Evolutionary conservation across 176 grass and related monocot species (phyloP).

Genomic region (Oryza nivara): DNA sequence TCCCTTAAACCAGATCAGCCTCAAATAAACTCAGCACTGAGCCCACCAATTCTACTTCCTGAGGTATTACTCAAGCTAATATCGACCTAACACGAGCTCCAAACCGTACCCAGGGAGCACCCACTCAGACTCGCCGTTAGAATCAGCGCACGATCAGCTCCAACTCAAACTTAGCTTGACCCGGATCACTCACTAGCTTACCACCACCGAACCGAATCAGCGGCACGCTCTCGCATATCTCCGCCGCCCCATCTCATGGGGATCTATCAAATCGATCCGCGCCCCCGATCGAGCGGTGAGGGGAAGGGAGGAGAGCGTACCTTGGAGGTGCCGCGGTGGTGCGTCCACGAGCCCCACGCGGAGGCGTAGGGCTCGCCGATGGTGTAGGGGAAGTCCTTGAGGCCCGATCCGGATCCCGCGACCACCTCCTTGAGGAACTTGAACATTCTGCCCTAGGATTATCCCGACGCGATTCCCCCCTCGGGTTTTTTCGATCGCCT

Average conservation of each 20-base stretch:
- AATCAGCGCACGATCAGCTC: background rate
- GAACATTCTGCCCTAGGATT: conserved; percentile 64
- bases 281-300: background rate
- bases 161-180: background rate
- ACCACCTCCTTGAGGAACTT: conserved; percentile 98
- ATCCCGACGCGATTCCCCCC: conserved; percentile 11
- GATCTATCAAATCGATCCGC: conserved; percentile 37
- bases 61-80: background rate
- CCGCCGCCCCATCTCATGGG: background rate
- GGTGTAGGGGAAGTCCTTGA: conserved; percentile 98
- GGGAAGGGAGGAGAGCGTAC: conserved; percentile 25
- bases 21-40: background rate
- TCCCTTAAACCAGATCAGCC: background rate
- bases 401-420: conserved; percentile 88
- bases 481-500: conserved; percentile 13
- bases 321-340: conserved; percentile 91
- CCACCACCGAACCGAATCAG: background rate
- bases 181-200: conserved; percentile 8
- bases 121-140: background rate
- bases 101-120: background rate
- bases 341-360: conserved; percentile 93
- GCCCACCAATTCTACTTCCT: conserved; percentile 12
- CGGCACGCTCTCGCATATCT: background rate
- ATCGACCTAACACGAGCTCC: background rate
- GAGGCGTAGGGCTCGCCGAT: conserved; percentile 84